phyloP scores from a whole-genome alignment of 2,329 filamentous ascomycete species.

The Aspergillus pseudoviridinutans region DNA sequence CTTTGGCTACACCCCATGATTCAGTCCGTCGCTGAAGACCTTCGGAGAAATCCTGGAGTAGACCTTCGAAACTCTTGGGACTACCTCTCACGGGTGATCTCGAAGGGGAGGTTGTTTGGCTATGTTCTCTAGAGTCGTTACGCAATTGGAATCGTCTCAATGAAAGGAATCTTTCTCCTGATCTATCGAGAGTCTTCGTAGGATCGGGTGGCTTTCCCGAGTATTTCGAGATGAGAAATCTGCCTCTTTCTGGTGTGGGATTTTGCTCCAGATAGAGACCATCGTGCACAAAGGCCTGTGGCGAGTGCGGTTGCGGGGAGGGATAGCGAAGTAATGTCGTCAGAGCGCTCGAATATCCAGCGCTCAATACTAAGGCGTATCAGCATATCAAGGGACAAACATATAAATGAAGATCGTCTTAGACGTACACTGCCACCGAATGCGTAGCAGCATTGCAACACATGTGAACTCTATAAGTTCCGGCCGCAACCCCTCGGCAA shows the following conservation, averaged over 20 bases:
- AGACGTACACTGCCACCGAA: conserved; percentile 77
- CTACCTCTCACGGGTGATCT: conserved; percentile 36
- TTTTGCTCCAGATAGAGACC: conserved; percentile 57
- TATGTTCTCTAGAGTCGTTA: conserved; percentile 26
- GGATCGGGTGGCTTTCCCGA: conserved; percentile 41
- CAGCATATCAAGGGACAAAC: neutral
- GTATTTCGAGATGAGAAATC: conserved; percentile 45
- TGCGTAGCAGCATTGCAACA: conserved; percentile 85
- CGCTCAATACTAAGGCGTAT: conserved; percentile 62
- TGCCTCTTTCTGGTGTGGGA: conserved; percentile 40
- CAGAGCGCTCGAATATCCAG: conserved; percentile 82
- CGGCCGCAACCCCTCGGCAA: conserved; percentile 76
- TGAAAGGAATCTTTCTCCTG: conserved; percentile 14
- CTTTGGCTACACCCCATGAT: conserved; percentile 47
- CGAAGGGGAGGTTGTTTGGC: conserved; percentile 30
- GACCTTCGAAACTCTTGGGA: conserved; percentile 41
- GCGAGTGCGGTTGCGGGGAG: conserved; percentile 59
- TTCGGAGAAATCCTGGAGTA: conserved; percentile 48
- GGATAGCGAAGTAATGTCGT: conserved; percentile 82
- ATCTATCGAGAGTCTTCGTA: conserved; percentile 20
- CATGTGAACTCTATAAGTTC: conserved; percentile 87
- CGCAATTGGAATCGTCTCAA: conserved; percentile 21
- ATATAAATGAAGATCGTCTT: conserved; percentile 8
- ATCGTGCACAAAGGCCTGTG: conserved; percentile 80
- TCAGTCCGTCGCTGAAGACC: conserved; percentile 47